Evolutionary conservation across 768 basidiomycete genomes (phyloP), one percentile per base, ranked within the genome.

Genomic region (Suillus cothurnatus): DNA sequence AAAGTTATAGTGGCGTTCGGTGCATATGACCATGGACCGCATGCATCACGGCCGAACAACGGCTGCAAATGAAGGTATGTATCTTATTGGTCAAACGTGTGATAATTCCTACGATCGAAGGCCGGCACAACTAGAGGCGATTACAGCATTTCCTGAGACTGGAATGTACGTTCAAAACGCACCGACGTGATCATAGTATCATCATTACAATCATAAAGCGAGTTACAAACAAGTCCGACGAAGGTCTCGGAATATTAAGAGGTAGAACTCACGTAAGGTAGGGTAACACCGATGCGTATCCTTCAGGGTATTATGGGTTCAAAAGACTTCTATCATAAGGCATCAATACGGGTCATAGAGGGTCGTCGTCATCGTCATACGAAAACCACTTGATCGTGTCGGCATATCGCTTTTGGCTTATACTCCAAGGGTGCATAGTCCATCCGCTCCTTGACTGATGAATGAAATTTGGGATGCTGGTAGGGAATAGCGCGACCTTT

Each of bases 371-470:
- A 2, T 64, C 63, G 34, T 74, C 62, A 76, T 57, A 83, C 81
- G 67, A 87, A 91, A 0, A 71, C 72, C 71, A 86, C 84, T 4
- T 80, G 81, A 0, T 85, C 81, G 4, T 70, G 65, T 34, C 69
- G 74, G 81, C 84, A 91, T 52, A 62, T 71, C 43, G 90, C 90
- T 41, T 77, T 80, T 9, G 91, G 91, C 52, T 71, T 80, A 73
- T 93, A 92, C 23, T 81, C 80, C 62, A 87, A 72, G 4, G 71
- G 69, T 61, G 75, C 21, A 66, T 82, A 79, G 21, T 78, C 74
- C 78, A 87, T 87, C 53, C 91, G 84, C 66, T 82, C 72, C 74
- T 84, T 81, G 41, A 93, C 92, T 7, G 85, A 86, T 45, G 78
- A 70, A 69, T 93, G 91, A 71, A 93, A 88, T 11, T 80, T 81